Evolutionary conservation across 2,329 filamentous ascomycete genomes (phyloP).

Genomic region (Trichoderma arundinaceum): DNA sequence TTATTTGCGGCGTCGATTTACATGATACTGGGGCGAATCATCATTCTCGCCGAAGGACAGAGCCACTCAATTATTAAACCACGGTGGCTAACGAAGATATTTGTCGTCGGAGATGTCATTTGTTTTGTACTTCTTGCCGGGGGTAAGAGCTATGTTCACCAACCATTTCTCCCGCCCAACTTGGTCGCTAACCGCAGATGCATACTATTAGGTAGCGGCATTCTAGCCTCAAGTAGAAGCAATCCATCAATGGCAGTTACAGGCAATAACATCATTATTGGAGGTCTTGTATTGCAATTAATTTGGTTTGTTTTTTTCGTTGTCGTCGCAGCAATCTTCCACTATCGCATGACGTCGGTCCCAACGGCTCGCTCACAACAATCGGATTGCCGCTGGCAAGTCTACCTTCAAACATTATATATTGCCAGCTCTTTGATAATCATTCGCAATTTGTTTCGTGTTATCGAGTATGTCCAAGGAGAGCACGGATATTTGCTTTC

Average conservation of each 20-base stretch:
- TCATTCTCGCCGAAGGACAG: conserved; percentile 47
- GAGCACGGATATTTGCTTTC: conserved; percentile 47
- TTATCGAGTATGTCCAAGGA: conserved; percentile 55
- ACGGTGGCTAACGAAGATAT: conserved; percentile 57
- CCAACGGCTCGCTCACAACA: conserved; percentile 18
- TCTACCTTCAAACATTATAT: conserved; percentile 47
- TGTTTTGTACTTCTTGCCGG: conserved; percentile 48
- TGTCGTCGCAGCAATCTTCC: conserved; percentile 54
- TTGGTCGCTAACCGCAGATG: neutral
- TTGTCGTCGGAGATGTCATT: conserved; percentile 60
- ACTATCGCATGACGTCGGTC: conserved; percentile 44
- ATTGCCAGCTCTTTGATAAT: conserved; percentile 48
- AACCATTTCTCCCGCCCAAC: neutral
- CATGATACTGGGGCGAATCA: conserved; percentile 55
- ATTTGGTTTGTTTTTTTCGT: conserved; percentile 63
- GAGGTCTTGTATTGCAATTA: conserved; percentile 62
- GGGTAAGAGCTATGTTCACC: neutral
- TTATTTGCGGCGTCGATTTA: conserved; percentile 58
- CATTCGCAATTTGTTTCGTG: conserved; percentile 52
- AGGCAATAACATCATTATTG: conserved; percentile 61
- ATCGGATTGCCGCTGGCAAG: conserved; percentile 42
- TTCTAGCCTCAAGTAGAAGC: neutral
- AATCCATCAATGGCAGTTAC: conserved; percentile 36
- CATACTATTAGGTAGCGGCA: neutral
- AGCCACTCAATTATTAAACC: conserved; percentile 43